phyloP scores from a whole-genome alignment of 352 stramenopile species.

The Saprolegnia diclina region DNA sequence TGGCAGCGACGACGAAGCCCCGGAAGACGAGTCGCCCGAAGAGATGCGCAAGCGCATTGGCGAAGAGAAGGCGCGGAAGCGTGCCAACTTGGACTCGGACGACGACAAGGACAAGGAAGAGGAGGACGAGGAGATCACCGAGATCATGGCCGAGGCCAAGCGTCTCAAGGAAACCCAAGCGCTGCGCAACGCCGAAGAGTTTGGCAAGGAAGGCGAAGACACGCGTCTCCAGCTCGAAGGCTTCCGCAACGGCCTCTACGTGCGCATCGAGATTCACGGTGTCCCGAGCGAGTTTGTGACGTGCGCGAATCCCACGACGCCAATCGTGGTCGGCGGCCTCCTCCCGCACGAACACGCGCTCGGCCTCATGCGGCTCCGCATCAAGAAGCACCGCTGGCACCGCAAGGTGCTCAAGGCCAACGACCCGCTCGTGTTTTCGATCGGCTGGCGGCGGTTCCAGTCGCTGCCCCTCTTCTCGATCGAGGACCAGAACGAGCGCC shows the following conservation, averaged over 20 bases:
- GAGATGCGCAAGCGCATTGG: conserved; percentile 81
- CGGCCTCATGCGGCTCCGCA: conserved; percentile 93
- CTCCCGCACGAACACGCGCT: conserved; percentile 93
- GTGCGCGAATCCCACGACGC: conserved; percentile 87
- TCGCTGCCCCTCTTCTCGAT: conserved; percentile 98
- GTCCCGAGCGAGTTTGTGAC: conserved; percentile 94
- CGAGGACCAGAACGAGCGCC: conserved; percentile 96
- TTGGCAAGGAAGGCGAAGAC: conserved; percentile 91
- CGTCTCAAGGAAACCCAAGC: conserved; percentile 74
- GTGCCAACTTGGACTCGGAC: conserved; percentile 50
- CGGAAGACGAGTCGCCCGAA: conserved; percentile 63
- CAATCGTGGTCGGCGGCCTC: conserved; percentile 91
- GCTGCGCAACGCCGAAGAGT: conserved; percentile 90
- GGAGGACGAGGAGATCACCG: conserved; percentile 81
- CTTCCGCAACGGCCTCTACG: conserved; percentile 95
- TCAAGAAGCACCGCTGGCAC: conserved; percentile 99
- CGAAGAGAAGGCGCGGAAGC: conserved; percentile 89
- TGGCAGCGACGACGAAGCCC: conserved; percentile 32
- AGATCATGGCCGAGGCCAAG: conserved; percentile 82
- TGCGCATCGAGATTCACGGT: conserved; percentile 93
- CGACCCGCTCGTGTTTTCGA: conserved; percentile 97
- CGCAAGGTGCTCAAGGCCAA: conserved; percentile 97
- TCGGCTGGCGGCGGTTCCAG: conserved; percentile 99
- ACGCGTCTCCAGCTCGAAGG: conserved; percentile 91
- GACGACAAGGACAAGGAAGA: conserved; percentile 50